Evolutionary conservation across 495 filamentous ascomycete species (phyloP).

Genomic region (Daldinia caldariorum): DNA sequence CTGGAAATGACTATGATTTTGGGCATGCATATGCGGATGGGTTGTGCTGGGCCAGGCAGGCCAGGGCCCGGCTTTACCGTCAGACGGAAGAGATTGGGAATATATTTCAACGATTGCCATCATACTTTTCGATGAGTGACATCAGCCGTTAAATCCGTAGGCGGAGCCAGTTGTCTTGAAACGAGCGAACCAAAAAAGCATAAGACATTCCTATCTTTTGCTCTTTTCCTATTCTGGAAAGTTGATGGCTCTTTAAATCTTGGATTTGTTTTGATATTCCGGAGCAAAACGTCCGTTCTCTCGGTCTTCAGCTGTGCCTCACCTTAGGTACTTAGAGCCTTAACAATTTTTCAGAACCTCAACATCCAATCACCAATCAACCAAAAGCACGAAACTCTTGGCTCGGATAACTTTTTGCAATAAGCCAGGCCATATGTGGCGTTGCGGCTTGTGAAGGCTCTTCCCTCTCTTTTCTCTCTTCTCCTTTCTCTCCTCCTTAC

Average conservation of each 20-base stretch:
- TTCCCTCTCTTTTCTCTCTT: not conserved
- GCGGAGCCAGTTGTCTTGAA: slow-evolving; percentile 34
- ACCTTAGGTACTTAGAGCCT: slow-evolving; percentile 27
- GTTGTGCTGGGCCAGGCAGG: not conserved
- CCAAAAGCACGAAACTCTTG: not conserved
- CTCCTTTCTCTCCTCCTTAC: not conserved
- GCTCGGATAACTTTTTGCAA: not conserved
- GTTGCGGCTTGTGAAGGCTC: slow-evolving; percentile 15
- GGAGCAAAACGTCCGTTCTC: slow-evolving; percentile 36
- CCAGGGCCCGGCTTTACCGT: not conserved
- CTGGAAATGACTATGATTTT: slow-evolving; percentile 6
- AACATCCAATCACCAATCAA: slow-evolving; percentile 2
- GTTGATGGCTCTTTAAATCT: slow-evolving; percentile 12
- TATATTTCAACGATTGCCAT: slow-evolving; percentile 31
- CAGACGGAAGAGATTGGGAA: slow-evolving; percentile 23
- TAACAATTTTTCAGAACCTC: slow-evolving; percentile 36
- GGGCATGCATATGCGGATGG: slow-evolving; percentile 17
- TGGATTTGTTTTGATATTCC: slow-evolving; percentile 19
- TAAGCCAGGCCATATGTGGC: slow-evolving; percentile 20
- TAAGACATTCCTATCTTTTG: slow-evolving; percentile 6
- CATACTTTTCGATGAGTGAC: slow-evolving; percentile 39
- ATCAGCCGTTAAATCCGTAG: slow-evolving; percentile 29
- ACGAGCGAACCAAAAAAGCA: slow-evolving; percentile 37
- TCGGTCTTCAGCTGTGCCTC: slow-evolving; percentile 1
- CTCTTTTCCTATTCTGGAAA: slow-evolving; percentile 27